A percentile compares a stretch with the other conserved stretches of the same genome.
These are phyloP conservation scores for Begonia fuchsioides DNA, from an alignment of 306 rosid species.

Conservation along the genomic window DNA sequence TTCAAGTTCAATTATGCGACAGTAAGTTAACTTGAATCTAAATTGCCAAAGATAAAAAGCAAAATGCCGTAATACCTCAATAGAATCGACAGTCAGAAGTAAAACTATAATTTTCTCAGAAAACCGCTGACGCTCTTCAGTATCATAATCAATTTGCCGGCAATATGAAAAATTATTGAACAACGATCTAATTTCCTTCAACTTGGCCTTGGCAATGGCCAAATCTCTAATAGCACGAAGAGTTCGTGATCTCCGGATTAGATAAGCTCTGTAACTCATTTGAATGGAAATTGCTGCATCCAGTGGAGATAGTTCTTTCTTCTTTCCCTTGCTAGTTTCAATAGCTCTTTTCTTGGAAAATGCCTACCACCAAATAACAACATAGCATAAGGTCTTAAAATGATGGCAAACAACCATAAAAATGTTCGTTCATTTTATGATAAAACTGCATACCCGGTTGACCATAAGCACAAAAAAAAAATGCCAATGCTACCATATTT, in stretches of 20 bases:
- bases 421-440: too few species aligned
- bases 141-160: constrained; percentile 39
- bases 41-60: not conserved
- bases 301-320: constrained; percentile 71
- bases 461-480: too few species aligned
- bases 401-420: too few species aligned
- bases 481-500: too few species aligned
- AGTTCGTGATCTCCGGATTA: constrained; percentile 62
- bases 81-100: constrained; percentile 80
- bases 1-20: not conserved
- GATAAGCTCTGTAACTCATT: constrained; percentile 49
- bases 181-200: constrained; percentile 60
- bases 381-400: too few species aligned
- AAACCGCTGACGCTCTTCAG: constrained; percentile 68
- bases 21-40: not conserved
- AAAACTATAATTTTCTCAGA: constrained; percentile 75
- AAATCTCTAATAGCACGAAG: constrained; percentile 75
- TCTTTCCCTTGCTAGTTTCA: constrained; percentile 46
- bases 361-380: constrained; percentile 33
- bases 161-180: constrained; percentile 65
- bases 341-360: constrained; percentile 58
- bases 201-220: constrained; percentile 67
- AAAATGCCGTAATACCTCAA: constrained; percentile 35
- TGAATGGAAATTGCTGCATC: constrained; percentile 82
- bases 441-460: too few species aligned